Percentiles rank a stretch among this genome's conserved stretches.
Evolutionary conservation across 257 asterid genomes (phyloP).

Genomic region (Cinchona pubescens): DNA sequence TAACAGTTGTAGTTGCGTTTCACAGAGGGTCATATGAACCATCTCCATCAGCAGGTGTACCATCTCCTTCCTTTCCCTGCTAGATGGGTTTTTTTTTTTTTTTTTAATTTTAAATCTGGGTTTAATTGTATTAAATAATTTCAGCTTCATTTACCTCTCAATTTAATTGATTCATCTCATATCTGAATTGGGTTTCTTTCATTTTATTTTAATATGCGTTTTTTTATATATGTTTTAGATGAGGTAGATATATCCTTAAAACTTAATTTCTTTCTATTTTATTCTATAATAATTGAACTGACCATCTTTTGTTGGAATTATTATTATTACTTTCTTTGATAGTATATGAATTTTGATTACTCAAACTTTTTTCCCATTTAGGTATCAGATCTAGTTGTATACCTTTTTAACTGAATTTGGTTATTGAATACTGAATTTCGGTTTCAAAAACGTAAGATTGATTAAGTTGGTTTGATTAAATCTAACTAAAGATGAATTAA

Average conservation of each 20-base stretch:
- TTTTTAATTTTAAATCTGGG: not conserved
- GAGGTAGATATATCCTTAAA: not conserved
- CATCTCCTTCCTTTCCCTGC: not conserved
- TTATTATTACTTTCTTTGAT: not conserved
- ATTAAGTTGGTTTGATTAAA: not conserved
- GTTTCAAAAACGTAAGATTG: not conserved
- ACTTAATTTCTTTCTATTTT: not conserved
- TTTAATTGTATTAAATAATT: not conserved
- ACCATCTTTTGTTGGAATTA: not conserved
- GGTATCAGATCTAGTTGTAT: slow-evolving; percentile 19
- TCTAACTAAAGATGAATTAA: not conserved
- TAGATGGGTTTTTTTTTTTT: not conserved
- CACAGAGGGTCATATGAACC: no score
- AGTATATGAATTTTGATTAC: not conserved
- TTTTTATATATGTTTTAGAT: not conserved
- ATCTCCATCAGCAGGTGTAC: not conserved
- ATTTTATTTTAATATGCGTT: not conserved
- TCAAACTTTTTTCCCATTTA: not conserved
- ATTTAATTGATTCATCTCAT: not conserved
- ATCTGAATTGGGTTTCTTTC: slow-evolving; percentile 8
- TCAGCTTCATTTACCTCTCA: not conserved
- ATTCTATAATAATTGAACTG: no score
- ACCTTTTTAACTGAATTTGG: not conserved
- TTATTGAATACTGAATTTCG: not conserved
- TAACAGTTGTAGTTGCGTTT: no score